Conservation (phyloP, 2,329 filamentous ascomycete species). For the Cadophora luteo-olivacea region DNA sequence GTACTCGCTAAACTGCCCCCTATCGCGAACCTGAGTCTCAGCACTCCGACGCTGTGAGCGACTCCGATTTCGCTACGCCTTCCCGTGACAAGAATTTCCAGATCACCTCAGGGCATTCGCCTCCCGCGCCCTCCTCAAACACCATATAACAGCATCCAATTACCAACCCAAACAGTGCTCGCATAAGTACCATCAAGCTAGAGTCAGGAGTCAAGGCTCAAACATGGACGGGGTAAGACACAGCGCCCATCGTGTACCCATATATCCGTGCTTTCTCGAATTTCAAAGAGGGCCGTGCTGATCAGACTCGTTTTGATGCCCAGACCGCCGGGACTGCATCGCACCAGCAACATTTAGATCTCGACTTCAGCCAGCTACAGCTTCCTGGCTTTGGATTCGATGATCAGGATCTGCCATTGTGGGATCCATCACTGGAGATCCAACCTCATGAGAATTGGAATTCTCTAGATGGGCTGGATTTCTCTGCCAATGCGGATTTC, state of each 20-base stretch:
- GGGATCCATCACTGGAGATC: neutral
- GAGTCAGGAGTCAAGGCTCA: neutral
- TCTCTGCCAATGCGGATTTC: conserved; percentile 6
- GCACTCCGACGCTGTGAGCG: neutral
- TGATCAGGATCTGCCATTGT: conserved; percentile 1
- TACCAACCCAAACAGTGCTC: conserved; percentile 4
- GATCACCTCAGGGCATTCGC: neutral
- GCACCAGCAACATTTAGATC: conserved; percentile 1
- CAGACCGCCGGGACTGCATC: conserved; percentile 2
- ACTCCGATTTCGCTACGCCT: conserved; percentile 7
- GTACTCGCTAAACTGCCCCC: conserved; percentile 1
- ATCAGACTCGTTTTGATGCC: neutral
- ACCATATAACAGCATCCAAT: conserved; percentile 2
- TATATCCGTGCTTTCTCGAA: neutral
- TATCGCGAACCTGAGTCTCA: neutral
- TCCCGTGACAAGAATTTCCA: neutral
- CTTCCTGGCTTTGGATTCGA: neutral
- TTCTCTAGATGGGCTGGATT: neutral
- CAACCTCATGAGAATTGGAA: conserved; percentile 1
- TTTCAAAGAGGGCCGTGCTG: neutral
- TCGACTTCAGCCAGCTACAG: neutral
- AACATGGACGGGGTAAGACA: conserved; percentile 14
- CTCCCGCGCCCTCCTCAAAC: conserved; percentile 3
- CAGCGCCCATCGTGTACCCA: neutral
- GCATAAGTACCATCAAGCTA: neutral